Evolutionary conservation across 1,284 basidiomycete species (phyloP).

Genomic region (Irpex sp.): DNA sequence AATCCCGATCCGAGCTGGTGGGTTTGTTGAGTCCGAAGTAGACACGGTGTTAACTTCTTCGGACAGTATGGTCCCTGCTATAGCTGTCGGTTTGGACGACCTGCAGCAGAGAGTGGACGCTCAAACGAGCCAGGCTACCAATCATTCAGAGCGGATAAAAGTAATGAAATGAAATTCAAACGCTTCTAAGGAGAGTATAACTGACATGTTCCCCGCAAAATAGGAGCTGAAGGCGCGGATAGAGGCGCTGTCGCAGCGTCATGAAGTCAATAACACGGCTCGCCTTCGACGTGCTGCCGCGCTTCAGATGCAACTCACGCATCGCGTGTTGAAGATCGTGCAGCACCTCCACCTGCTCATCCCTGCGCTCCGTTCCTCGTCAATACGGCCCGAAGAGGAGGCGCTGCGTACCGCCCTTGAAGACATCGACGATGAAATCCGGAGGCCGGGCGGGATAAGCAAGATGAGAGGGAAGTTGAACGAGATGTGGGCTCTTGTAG

Average conservation of each 20-base stretch:
- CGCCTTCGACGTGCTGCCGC: constrained; percentile 66
- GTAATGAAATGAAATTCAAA: constrained; percentile 24
- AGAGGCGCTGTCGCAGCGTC: constrained; percentile 58
- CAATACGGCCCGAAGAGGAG: constrained; percentile 83
- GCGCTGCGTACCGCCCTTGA: constrained; percentile 66
- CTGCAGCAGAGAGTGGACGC: constrained; percentile 79
- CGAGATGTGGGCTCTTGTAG: constrained; percentile 84
- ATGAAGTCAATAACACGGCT: constrained; percentile 67
- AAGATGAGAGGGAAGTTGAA: constrained; percentile 73
- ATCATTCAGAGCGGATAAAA: constrained; percentile 71
- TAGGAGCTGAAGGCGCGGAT: constrained; percentile 70
- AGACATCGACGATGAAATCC: constrained; percentile 72
- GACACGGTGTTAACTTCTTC: neutral
- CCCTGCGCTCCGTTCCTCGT: constrained; percentile 71
- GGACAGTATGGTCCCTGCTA: constrained; percentile 74
- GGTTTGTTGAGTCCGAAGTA: constrained; percentile 20
- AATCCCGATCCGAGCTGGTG: constrained; percentile 83
- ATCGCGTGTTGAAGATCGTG: constrained; percentile 71
- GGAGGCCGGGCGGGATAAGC: constrained; percentile 51
- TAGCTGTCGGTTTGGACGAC: constrained; percentile 82
- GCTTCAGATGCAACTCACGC: constrained; percentile 69
- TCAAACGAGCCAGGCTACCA: constrained; percentile 65
- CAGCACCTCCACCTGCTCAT: constrained; percentile 80
- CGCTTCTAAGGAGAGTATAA: neutral
- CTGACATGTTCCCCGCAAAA: constrained; percentile 2